Base-by-base conservation (phyloP, 108 stramenopile genomes). In the Pseudonitzschia multiseries region DNA sequence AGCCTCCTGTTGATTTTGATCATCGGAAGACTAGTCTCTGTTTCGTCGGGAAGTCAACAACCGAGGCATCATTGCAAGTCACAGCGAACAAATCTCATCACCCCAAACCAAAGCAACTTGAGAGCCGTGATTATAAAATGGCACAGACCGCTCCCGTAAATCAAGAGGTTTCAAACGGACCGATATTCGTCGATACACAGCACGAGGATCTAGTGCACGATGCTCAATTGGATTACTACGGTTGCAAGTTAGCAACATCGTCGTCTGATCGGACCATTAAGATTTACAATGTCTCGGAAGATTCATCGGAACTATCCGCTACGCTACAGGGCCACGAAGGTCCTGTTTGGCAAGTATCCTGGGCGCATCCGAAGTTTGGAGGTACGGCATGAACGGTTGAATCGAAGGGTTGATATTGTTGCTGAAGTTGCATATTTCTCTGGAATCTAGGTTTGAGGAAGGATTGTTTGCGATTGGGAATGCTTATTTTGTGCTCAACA, bases 201-300 rank as follows among this genome's bases (percentile, higher is more conserved):
- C 97, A 98, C 68, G 94, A 93, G 74, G 97, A 98, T 73, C 81
- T 95, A 82, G 91, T 98, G 24, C 97, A 98, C 63, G 97, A 98
- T 81, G 87, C 91, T 29, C 93, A 94, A 73, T 70, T 97, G 72
- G 96, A 98, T 83, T 97, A 94, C 72, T 98, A 98, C 79, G 94
- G 95, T 27, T 90, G 89, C 84, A 94, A 93, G 69, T 69, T 98
- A 53, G 97, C 97, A 61, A 98, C 97, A 8, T 89, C 84, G 61
- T 95, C 93, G 20, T 92, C 90, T 36, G 97, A 98, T 75, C 84
- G 91, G n/a, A 97, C 95, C 46, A 81, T 98, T 50, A 95, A 94
- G 70, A 84, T 98, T 57, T 98, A 92, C 83, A 93, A 96, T 53
- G 95, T 97, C 32, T 75, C 81, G 10, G 91, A 87, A 29, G 83